Percentiles rank a stretch among this genome's conserved stretches.
Evolutionary conservation across 306 rosid species (phyloP).

Genomic region (Dryas alaskensis): DNA sequence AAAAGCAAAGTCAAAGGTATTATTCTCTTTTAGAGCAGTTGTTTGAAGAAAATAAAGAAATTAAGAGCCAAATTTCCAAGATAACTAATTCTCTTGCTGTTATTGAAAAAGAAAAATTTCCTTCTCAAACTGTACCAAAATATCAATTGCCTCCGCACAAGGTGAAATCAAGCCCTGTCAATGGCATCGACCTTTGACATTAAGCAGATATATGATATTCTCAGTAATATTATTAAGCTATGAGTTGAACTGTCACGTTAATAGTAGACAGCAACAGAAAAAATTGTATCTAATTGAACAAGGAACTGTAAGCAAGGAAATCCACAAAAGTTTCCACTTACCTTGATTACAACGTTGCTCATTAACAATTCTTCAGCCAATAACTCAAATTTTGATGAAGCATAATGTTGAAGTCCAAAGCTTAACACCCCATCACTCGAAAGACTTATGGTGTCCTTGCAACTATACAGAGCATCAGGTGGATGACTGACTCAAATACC

Average conservation of each 20-base stretch:
- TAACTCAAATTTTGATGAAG: constrained; percentile 92
- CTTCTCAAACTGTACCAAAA: background rate
- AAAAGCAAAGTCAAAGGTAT: too few relatives aligned
- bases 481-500: background rate
- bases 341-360: constrained; percentile 94
- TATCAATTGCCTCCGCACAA: background rate
- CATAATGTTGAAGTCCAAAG: constrained; percentile 89
- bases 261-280: background rate
- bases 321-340: constrained; percentile 29
- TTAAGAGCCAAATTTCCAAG: too few relatives aligned
- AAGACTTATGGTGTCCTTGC: constrained; percentile 94
- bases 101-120: too few relatives aligned
- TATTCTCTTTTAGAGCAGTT: too few relatives aligned
- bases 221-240: background rate
- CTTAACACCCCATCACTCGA: constrained; percentile 77
- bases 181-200: background rate
- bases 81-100: too few relatives aligned
- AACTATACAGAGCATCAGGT: constrained; percentile 50
- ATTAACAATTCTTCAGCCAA: constrained; percentile 93
- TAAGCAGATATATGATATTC: background rate
- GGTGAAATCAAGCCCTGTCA: background rate
- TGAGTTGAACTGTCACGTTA: background rate
- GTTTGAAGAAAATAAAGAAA: too few relatives aligned
- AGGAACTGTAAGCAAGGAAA: constrained; percentile 4
- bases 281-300: background rate